These are phyloP conservation scores for Kodamaea fungicola DNA, from an alignment of 1,139 yeast genomes.

Conservation along the genomic window DNA sequence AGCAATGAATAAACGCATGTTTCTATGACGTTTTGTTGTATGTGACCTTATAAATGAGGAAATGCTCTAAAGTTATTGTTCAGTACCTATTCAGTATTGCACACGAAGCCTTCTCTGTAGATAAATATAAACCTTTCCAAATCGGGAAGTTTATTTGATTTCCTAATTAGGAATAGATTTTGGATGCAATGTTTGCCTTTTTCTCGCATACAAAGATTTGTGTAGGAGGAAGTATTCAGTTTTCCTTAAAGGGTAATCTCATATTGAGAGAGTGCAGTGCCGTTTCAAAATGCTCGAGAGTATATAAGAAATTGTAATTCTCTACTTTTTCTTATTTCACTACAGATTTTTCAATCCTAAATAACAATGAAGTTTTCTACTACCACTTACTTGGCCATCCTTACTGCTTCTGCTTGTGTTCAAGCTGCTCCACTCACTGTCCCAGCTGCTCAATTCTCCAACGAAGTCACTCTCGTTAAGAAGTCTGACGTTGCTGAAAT, in stretches of 20 bases:
- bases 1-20: no score
- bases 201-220: background rate
- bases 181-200: background rate
- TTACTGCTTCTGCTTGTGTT: slow-evolving; percentile 38
- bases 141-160: background rate
- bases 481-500: slow-evolving; percentile 37
- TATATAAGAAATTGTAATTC: no score
- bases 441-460: slow-evolving; percentile 20
- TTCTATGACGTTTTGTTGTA: no score
- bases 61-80: no score
- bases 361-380: slow-evolving; percentile 41
- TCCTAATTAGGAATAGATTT: background rate
- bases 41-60: no score
- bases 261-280: no score
- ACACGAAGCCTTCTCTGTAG: no score
- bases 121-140: background rate
- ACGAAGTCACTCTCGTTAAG: slow-evolving; percentile 25
- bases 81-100: no score
- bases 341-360: background rate
- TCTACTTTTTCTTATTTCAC: no score
- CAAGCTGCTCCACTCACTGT: slow-evolving; percentile 38
- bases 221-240: no score
- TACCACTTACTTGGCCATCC: slow-evolving; percentile 40
- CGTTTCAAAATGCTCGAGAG: no score
- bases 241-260: no score